Evolutionary conservation across 192 early-diverging fungal genomes (phyloP).

Genomic region (Endogone sp.): DNA sequence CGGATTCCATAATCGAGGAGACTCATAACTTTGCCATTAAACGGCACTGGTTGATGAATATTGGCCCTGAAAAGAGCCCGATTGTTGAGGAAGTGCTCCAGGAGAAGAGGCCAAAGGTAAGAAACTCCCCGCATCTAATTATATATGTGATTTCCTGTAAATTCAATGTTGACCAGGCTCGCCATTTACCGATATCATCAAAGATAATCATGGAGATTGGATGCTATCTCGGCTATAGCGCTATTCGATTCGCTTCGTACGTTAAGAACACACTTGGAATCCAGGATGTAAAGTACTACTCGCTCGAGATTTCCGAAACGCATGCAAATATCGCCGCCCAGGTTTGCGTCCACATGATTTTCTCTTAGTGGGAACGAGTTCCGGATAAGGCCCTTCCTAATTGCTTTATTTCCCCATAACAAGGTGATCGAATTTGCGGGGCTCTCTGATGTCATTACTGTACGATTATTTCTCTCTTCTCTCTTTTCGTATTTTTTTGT

Average conservation of each 20-base stretch:
- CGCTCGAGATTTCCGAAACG: constrained; percentile 6
- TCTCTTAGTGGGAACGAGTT: no score
- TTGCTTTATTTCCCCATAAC: no score
- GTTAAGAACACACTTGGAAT: constrained; percentile 3
- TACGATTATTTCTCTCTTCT: neutral
- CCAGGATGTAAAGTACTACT: constrained; percentile 3
- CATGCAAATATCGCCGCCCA: constrained; percentile 7
- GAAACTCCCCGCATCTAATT: no score
- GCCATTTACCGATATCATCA: no score
- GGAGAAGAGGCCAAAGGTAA: constrained; percentile 15
- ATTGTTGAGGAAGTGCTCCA: constrained; percentile 6
- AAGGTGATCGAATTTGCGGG: constrained; percentile 10
- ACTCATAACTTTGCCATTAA: constrained; percentile 7
- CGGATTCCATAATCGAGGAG: constrained; percentile 3
- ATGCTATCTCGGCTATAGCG: constrained; percentile 15
- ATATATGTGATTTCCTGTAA: no score
- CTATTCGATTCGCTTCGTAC: constrained; percentile 10
- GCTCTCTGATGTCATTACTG: constrained; percentile 7
- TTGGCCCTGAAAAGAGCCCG: constrained; percentile 10
- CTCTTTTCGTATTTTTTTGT: neutral
- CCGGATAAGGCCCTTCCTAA: no score
- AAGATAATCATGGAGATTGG: constrained; percentile 10
- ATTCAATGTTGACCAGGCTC: no score
- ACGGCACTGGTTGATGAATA: constrained; percentile 10
- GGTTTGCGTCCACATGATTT: neutral